A percentile compares a stretch with the other conserved stretches of the same genome.
These are phyloP conservation scores for Spergularia bocconei DNA, from an alignment of 148 eudicot species.

Conservation along the genomic window DNA sequence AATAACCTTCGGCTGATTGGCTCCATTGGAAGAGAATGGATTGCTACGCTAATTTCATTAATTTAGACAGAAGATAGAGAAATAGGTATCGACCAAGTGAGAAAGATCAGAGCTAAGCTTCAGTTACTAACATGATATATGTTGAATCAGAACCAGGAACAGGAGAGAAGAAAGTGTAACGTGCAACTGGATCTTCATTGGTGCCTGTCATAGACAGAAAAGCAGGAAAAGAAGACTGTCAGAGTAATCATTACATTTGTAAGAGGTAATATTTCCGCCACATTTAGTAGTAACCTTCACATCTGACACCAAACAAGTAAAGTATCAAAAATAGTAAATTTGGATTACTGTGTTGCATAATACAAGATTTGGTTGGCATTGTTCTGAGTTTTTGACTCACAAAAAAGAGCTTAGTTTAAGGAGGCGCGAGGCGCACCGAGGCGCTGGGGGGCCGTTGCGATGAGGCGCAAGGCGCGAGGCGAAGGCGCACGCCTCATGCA, in stretches of 20 bases:
- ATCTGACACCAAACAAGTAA: constrained; percentile 13
- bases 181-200: constrained; percentile 49
- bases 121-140: constrained; percentile 46
- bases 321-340: constrained; percentile 11
- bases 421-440: too few species aligned
- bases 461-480: too few species aligned
- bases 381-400: constrained; percentile 22
- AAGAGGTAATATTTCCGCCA: neutral
- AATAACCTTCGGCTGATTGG: neutral
- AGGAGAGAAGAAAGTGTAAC: constrained; percentile 41
- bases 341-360: neutral
- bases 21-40: neutral
- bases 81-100: neutral
- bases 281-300: neutral
- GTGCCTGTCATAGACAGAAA: constrained; percentile 14
- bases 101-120: neutral
- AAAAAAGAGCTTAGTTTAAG: too few species aligned
- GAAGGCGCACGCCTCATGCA: too few species aligned
- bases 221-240: neutral
- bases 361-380: constrained; percentile 8
- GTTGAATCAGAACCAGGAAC: constrained; percentile 39
- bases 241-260: neutral
- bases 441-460: too few species aligned
- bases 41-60: neutral
- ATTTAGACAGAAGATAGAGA: neutral